These are phyloP conservation scores for Papiliotrema flavescens DNA, from an alignment of 1,284 basidiomycete species.

Conservation along the genomic window DNA sequence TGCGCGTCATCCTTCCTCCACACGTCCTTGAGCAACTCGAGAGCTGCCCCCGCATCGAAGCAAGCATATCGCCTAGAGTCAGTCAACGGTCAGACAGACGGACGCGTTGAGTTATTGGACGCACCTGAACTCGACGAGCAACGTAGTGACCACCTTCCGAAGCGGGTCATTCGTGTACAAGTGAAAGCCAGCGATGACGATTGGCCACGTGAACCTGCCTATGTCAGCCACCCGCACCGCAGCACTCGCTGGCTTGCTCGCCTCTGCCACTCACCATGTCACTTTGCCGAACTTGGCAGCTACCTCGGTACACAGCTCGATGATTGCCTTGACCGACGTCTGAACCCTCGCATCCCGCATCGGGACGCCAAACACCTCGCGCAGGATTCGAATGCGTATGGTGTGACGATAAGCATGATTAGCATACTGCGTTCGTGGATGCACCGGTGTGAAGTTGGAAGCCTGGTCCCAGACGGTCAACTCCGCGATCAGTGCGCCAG, in stretches of 20 bases:
- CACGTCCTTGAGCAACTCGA: slow-evolving; percentile 27
- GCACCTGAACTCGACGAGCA: slow-evolving; percentile 38
- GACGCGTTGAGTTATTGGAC: no score
- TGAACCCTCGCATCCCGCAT: slow-evolving; percentile 33
- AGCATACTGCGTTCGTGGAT: slow-evolving; percentile 42
- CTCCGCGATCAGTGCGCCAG: slow-evolving; percentile 35
- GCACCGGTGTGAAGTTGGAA: slow-evolving; percentile 38
- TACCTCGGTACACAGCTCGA: slow-evolving; percentile 43
- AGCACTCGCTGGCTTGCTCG: background rate
- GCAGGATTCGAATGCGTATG: slow-evolving; percentile 33
- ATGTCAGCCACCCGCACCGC: no score
- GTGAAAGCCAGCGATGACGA: slow-evolving; percentile 41
- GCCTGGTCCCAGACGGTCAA: slow-evolving; percentile 41
- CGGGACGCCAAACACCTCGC: slow-evolving; percentile 36
- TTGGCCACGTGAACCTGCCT: slow-evolving; percentile 44
- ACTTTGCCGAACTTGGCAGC: slow-evolving; percentile 36
- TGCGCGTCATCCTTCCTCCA: slow-evolving; percentile 23
- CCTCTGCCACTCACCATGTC: slow-evolving; percentile 27
- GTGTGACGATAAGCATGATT: slow-evolving; percentile 43
- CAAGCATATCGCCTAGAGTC: slow-evolving; percentile 29
- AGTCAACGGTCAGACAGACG: background rate
- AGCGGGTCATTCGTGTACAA: slow-evolving; percentile 33
- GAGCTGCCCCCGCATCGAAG: slow-evolving; percentile 38
- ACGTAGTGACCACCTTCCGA: slow-evolving; percentile 27
- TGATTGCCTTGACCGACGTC: slow-evolving; percentile 30